Evolutionary conservation across 257 asterid genomes (phyloP).

Genomic region (Penstemon eatonii): DNA sequence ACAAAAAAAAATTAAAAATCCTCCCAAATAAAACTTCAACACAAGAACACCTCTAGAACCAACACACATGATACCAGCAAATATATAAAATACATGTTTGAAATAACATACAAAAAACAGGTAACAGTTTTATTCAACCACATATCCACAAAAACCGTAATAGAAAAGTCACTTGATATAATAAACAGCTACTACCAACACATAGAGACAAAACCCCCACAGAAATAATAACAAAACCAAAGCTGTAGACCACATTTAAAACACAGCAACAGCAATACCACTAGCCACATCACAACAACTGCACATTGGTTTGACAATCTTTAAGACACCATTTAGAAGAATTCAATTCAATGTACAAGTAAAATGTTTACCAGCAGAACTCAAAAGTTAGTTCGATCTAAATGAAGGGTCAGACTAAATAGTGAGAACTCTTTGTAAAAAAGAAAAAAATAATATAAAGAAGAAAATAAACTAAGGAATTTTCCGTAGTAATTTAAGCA

Average conservation of each 20-base stretch:
- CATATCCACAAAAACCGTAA: background rate
- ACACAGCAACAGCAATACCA: slow-evolving; percentile 1
- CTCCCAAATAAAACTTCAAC: slow-evolving; percentile 2
- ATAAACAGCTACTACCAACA: background rate
- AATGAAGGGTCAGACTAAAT: slow-evolving; percentile 8
- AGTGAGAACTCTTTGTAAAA: slow-evolving; percentile 12
- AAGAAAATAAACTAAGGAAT: slow-evolving; percentile 2
- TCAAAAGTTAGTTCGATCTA: slow-evolving; percentile 21
- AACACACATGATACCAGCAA: too few relatives aligned
- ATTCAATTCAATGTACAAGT: background rate
- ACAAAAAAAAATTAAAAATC: slow-evolving; percentile 17
- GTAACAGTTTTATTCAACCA: too few relatives aligned
- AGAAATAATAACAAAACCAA: too few relatives aligned
- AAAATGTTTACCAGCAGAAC: slow-evolving; percentile 25
- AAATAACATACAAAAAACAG: too few relatives aligned
- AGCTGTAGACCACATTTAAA: slow-evolving; percentile 3
- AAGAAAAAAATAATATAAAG: slow-evolving; percentile 14
- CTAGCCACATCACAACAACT: background rate
- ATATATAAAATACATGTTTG: too few relatives aligned
- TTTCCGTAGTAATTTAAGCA: slow-evolving; percentile 24
- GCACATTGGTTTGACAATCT: slow-evolving; percentile 11
- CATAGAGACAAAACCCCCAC: background rate
- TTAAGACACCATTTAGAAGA: background rate
- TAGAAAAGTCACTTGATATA: background rate
- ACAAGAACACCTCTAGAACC: too few relatives aligned